Evolutionary conservation across 2,329 filamentous ascomycete genomes (phyloP), one percentile per base, ranked within the genome.

Genomic region (Epichloe typhina): DNA sequence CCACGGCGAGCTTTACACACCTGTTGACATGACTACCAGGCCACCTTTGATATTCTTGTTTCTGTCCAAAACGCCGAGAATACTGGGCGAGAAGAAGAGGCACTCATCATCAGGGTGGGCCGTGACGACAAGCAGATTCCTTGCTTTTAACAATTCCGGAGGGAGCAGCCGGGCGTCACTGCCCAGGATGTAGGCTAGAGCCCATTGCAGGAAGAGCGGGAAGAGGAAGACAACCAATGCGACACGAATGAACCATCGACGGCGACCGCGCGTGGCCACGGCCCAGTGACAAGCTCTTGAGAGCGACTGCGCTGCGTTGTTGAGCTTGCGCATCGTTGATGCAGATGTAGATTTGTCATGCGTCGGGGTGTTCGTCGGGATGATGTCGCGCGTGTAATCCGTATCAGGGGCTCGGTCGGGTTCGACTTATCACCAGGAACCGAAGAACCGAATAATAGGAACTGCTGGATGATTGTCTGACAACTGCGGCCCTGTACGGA

Each of bases 71-170:
- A 64, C 55, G 31, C 62, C 63, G 36, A 66, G 46, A 6, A 65
- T 62, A 50, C 56, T 62, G 3, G 63, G 63, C 4, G 63, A 52
- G 42, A 64, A 64, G 50, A 64, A 66, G 5, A 65, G 59, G 31
- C 62, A 66, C 55, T 74, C 74, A 7, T 69, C 66, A 36, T 66
- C 67, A 13, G 62, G 62, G 40, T 68, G 66, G 2, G 68, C 66
- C 12, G 67, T 69, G 12, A 70, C 64, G 35, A 69, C 58, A 23
- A 70, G 52, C 4, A 69, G 53, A 53, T 63, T 69, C 40, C 61
- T 63, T 13, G 66, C 62, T 46, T 54, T 53, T 12, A 62, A 59
- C 17, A 70, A 61, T 41, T 63, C 62, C 0, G 59, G 56, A 6
- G 67, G 66, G 2, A 69, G 59, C 45, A 70, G 57, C 5, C 66